These are phyloP conservation scores for Suillus americanus DNA, from an alignment of 768 basidiomycete genomes.

Conservation along the genomic window DNA sequence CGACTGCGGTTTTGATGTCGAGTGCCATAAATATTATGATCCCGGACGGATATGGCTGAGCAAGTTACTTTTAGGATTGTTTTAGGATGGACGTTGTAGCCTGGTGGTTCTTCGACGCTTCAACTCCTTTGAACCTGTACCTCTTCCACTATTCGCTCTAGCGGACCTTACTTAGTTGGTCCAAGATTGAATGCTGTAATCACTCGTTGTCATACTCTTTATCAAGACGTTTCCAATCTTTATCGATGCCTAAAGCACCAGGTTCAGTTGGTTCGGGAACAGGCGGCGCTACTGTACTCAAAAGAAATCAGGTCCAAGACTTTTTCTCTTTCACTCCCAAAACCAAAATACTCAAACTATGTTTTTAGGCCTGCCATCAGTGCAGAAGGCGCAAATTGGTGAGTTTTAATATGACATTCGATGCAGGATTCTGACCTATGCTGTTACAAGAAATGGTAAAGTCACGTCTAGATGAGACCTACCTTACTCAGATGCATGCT, in stretches of 20 bases:
- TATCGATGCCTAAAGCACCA: conserved; percentile 41
- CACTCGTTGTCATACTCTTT: not conserved
- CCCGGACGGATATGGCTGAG: not conserved
- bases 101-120: not conserved
- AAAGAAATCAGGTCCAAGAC: conserved; percentile 24
- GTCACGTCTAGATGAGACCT: conserved; percentile 1
- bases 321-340: not conserved
- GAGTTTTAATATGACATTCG: conserved; percentile 23
- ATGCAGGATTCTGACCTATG: conserved; percentile 19
- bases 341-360: not conserved
- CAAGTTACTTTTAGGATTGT: not conserved
- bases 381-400: conserved; percentile 77
- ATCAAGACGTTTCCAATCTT: conserved; percentile 8
- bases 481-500: conserved; percentile 6
- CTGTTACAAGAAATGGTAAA: conserved; percentile 59
- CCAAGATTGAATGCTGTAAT: conserved; percentile 3
- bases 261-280: conserved; percentile 6
- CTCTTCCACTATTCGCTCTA: not conserved
- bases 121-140: not conserved
- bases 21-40: conserved; percentile 3
- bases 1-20: conserved; percentile 16
- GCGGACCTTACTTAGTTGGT: not conserved
- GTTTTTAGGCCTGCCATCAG: conserved; percentile 43
- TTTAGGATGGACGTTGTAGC: not conserved
- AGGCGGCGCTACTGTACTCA: conserved; percentile 12